A percentile compares a stretch with the other conserved stretches of the same genome.
Conservation (phyloP, 441 rosid species). For the Flueggea neowawraea region DNA sequence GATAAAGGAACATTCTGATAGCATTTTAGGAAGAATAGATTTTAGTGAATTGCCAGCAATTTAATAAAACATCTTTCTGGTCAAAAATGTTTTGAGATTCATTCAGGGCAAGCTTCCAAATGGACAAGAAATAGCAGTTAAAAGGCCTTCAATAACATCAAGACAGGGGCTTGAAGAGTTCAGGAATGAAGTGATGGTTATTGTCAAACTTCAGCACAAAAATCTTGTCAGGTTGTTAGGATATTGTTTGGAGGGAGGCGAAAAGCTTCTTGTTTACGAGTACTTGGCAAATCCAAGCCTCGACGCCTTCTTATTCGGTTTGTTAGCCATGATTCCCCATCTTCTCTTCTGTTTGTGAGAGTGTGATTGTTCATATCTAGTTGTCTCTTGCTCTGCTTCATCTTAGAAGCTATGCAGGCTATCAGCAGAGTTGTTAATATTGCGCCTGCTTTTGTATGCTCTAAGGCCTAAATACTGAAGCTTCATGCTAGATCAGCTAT, state of each 20-base stretch:
- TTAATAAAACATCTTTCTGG: background rate
- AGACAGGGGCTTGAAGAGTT: constrained; percentile 55
- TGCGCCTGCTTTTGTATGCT: too few relatives aligned
- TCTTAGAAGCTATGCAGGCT: too few relatives aligned
- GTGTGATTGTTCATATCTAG: too few relatives aligned
- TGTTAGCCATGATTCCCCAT: too few relatives aligned
- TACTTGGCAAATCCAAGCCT: constrained; percentile 47
- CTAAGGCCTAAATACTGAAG: too few relatives aligned
- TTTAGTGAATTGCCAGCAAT: too few relatives aligned
- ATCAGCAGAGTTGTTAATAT: too few relatives aligned
- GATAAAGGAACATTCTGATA: too few relatives aligned
- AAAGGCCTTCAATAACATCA: constrained; percentile 48
- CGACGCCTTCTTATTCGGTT: constrained; percentile 43
- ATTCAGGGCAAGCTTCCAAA: constrained; percentile 36
- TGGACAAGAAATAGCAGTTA: constrained; percentile 45
- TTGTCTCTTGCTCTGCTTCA: too few relatives aligned
- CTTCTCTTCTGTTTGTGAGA: too few relatives aligned
- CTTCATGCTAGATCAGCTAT: background rate
- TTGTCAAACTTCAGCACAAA: constrained; percentile 53
- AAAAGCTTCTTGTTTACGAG: constrained; percentile 56
- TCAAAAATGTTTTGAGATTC: background rate
- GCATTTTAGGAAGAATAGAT: too few relatives aligned
- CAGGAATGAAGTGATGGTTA: constrained; percentile 44
- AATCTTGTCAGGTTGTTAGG: constrained; percentile 57
- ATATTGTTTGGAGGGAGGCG: constrained; percentile 42